Evolutionary conservation across 192 early-diverging fungal genomes (phyloP), one percentile per base, ranked within the genome.

Genomic region (Podila verticillata): DNA sequence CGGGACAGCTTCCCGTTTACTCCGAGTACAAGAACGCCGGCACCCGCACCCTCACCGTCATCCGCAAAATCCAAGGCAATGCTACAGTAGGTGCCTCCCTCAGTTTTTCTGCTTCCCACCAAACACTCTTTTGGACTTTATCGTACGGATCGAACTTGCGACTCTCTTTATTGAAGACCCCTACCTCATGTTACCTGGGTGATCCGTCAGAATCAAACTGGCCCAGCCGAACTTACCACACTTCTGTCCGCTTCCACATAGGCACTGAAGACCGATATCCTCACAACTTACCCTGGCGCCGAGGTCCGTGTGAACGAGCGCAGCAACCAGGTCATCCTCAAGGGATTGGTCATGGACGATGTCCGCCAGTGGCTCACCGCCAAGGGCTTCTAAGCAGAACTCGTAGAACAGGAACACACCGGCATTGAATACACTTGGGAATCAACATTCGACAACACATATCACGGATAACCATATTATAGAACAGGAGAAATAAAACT

Each of bases 31-130:
- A 82, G 68, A 95, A 95, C 74, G 91, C 89, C 15, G 74, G 87
- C 15, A 90, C 89, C 17, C 88, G 89, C 57, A 66, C 73, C 51
- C 82, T 90, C 65, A 95, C 92, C 10, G 70, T 91, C 34, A 75
- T 95, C 54, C 89, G 92, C 57, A 90, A 91, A 31, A 88, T 95
- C 39, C 88, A 93, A 59, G 93, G 93, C 39, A 88, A 93, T 59
- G 77, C 87, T 34, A 75, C 85, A 63, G 90, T 87, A 84, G 66
- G 67, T 19, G 12, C 10, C 39, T 4, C 2, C 6, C 17, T 44
- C 15, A 44, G 2, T 15, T 44, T 15, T 35, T 29, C 19, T 32
- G 10, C 19, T 12, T 56, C 36, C 24, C 34, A 8, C 3, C 24
- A 5, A 0, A 9, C 24, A 1, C 30, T 31, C 31, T 32, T 26